Percentiles rank a stretch among this genome's conserved stretches.
phyloP scores from a whole-genome alignment of 2,329 filamentous ascomycete genomes.

The Laburnicola sp. region DNA sequence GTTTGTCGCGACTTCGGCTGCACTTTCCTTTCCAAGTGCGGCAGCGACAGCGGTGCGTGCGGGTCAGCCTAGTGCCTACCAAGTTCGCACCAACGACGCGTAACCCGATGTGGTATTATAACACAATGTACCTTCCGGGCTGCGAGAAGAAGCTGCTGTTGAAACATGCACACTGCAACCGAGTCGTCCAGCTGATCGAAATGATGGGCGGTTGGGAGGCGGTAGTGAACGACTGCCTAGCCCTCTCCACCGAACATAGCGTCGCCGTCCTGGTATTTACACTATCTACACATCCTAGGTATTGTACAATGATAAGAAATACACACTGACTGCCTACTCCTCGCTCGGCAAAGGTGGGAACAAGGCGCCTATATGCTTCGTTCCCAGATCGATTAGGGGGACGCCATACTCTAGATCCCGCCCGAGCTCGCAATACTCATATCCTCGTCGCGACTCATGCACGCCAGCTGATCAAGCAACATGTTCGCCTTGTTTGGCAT shows the following conservation, averaged over 20 bases:
- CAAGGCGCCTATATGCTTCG: slow-evolving; percentile 51
- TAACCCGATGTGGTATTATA: too few relatives aligned
- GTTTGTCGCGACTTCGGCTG: slow-evolving; percentile 10
- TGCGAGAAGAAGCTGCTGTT: too few relatives aligned
- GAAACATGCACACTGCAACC: too few relatives aligned
- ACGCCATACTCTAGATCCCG: slow-evolving; percentile 72
- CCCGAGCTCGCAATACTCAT: slow-evolving; percentile 64
- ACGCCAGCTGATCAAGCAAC: slow-evolving; percentile 82
- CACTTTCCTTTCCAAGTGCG: slow-evolving; percentile 1
- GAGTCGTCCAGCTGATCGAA: too few relatives aligned
- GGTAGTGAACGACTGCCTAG: too few relatives aligned
- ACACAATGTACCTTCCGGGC: too few relatives aligned
- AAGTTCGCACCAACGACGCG: too few relatives aligned
- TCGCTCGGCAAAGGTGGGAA: slow-evolving; percentile 52
- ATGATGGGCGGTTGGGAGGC: too few relatives aligned
- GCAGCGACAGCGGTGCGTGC: too few relatives aligned
- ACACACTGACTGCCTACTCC: slow-evolving; percentile 13
- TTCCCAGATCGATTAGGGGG: slow-evolving; percentile 46
- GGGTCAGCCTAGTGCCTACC: too few relatives aligned
- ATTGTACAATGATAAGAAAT: background rate
- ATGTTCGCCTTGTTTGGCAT: slow-evolving; percentile 77
- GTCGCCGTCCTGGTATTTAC: too few relatives aligned
- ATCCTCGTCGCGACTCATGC: slow-evolving; percentile 60
- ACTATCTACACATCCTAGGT: background rate
- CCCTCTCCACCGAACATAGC: too few relatives aligned